Base-by-base conservation (phyloP, 129 eudicot genomes). In the Glebionis coronaria region DNA sequence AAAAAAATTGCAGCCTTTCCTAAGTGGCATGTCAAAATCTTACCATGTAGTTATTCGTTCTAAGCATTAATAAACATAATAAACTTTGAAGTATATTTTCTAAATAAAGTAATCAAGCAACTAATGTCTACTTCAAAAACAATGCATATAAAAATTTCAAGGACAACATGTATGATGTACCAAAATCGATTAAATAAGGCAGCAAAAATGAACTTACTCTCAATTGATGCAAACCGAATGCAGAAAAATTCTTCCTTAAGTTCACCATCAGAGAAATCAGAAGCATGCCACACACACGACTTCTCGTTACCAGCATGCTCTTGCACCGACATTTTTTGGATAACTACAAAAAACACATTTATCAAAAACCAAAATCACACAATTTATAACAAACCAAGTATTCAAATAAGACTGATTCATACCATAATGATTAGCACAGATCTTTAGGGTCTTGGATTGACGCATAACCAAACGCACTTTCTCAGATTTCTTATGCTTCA, bases 221-320 rank as follows among this genome's bases (percentile, higher is more conserved):
- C 96, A 47, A 88, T 64, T 4, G 88, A 78, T 55, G 73, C 82
- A 15, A 88, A 88, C 73, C 96, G 78, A 56, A 88, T 82, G 70
- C 91, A 84, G 52, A 88, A 88, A 27, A 85, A 53, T 15, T 88
- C 95, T 52, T 84, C 88, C 76, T 88, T 88, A 44, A 88, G 79
- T 73, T 88, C 95, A 4, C 95, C 95, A 78, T 88, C 95, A 45
- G 95, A 82, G 68, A 66, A 88, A 64, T 88, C 95, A 63, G 85
- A 54, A 5, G 95, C 95, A 73, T 88, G 95, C 95, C 95, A 88
- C 78, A 88, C 86, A 63, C 95, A 88, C 1, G 91, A 88, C 78
- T 84, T 88, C 3, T 88, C 95, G 56, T 84, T 88, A 2, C 95
- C 95, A 23, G 88, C 82, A 44, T 88, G 95, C 40, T 88, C 95